Evolutionary conservation across 495 filamentous ascomycete genomes (phyloP), one percentile per base, ranked within the genome.

Genomic region (Beverwykella pulmonaria): DNA sequence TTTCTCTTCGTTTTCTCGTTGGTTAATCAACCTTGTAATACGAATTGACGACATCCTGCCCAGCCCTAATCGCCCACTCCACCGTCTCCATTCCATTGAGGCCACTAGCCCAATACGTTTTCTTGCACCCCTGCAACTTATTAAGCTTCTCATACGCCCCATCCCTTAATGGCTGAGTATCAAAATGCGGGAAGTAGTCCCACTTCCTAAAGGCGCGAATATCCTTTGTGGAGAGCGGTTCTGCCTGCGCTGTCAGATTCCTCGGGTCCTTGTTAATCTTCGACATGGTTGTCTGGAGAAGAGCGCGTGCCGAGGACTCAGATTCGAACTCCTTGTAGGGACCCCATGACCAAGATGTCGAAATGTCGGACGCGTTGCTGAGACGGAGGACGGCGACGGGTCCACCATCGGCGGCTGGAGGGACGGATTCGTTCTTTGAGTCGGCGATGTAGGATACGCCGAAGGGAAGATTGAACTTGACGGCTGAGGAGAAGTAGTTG

Each of bases 121-220:
- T 72, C 26, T 62, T 58, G n/a, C 47, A 36, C 6, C 69, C 69
- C 27, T 72, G 69, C n/a, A 72, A 29, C n/a, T 46, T 30, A 48
- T 72, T 65, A 22, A 72, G 49, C 53, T 66, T 69, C 22, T 29
- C 65, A 26, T 72, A 72, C 20, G 39, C 34, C 1, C 53, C 61
- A 19, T 41, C 19, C 60, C 46, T 56, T 20, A 72, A 34, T 12
- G 53, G 47, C 60, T 55, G 52, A 12, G 32, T 55, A 22, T 59
- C 65, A 46, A 68, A 68, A 39, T 72, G 69, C 10, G 69, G 69
- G 46, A 72, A 72, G 57, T 72, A 72, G 52, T 72, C 69, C 69
- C 69, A 72, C 34, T 72, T 72, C 15, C 65, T 47, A 56, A 72
- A 72, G 30, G 60, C 65, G 20, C 30, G 32, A 23, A 72, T 49